Evolutionary conservation across 2,329 filamentous ascomycete genomes (phyloP).

Genomic region (Fusarium anguioides): DNA sequence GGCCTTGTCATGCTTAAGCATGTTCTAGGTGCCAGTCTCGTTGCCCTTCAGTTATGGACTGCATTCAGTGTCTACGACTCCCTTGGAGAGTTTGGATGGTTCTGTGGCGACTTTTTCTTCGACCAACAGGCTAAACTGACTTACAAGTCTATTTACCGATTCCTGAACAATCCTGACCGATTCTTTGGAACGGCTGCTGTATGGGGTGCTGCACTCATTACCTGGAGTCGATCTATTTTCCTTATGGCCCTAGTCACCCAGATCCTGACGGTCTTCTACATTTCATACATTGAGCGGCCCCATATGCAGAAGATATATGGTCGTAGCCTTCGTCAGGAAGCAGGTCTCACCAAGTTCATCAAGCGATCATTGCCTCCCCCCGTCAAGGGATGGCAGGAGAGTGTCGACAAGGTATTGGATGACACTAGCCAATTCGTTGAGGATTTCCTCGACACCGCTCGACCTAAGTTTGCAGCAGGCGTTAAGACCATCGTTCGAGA

Average conservation of each 20-base stretch:
- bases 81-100: conserved; percentile 98
- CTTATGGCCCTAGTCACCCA: conserved; percentile 88
- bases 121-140: conserved; percentile 88
- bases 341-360: conserved; percentile 91
- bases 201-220: conserved; percentile 94
- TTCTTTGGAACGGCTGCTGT: conserved; percentile 94
- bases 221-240: conserved; percentile 88
- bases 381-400: conserved; percentile 84
- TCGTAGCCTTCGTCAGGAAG: conserved; percentile 82
- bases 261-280: conserved; percentile 84
- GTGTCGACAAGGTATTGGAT: conserved; percentile 86
- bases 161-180: conserved; percentile 96
- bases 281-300: conserved; percentile 92
- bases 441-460: conserved; percentile 85
- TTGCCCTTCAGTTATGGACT: conserved; percentile 92
- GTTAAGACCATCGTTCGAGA: conserved; percentile 90
- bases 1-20: conserved; percentile 89
- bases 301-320: conserved; percentile 99
- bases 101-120: conserved; percentile 99
- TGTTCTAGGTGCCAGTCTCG: conserved; percentile 81
- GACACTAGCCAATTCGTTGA: conserved; percentile 91
- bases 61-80: conserved; percentile 93
- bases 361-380: conserved; percentile 86
- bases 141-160: conserved; percentile 97
- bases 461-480: conserved; percentile 86